Evolutionary conservation across 2,329 filamentous ascomycete genomes (phyloP), one percentile per base, ranked within the genome.

Genomic region (Myotisia sp.): DNA sequence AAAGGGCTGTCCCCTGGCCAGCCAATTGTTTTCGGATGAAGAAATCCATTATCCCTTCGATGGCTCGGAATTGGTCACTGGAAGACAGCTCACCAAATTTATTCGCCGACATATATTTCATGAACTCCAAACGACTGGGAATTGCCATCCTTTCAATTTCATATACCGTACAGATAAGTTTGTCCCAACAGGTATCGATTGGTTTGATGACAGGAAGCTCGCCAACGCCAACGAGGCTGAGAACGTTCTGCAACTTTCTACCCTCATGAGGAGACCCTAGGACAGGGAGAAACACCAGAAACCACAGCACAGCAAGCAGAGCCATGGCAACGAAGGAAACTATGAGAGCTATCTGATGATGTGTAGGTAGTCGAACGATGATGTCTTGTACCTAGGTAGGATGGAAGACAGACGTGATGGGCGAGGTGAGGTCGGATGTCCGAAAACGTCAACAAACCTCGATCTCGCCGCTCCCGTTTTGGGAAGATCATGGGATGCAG

Each of bases 11-110:
- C 6, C 42, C 41, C 8, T 23, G 29, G 9, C 18, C 31, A 28
- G 39, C 47, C n/a, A 46, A 34, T 12, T 40, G 36, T 36, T 43
- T 42, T 20, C 37, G 29, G n/a, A 45, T 39, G 28, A 48, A 47
- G 37, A 47, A 49, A 16, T 37, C 37, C 22, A 48, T 44, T 9
- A 42, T 37, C 4, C 43, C 46, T 26, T 47, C 46, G 23, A 48
- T 33, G 5, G 43, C 41, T 26, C 30, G 37, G 37, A 48, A 44
- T 22, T 48, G 40, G 27, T 47, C 42, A 10, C 22, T 26, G 6
- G 46, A 37, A 8, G 38, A 33, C n/a, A 49, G 34, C 3, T 14
- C 19, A 21, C 29, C 34, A 9, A 49, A 33, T 12, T 38, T 42
- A 9, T 30, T 18, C 17, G 33, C 34, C n/a, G 42, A 29, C 41